Percentiles rank a stretch among this genome's conserved stretches.
phyloP scores from a whole-genome alignment of 176 grass and related monocot species.

The Triticum timopheevii region DNA sequence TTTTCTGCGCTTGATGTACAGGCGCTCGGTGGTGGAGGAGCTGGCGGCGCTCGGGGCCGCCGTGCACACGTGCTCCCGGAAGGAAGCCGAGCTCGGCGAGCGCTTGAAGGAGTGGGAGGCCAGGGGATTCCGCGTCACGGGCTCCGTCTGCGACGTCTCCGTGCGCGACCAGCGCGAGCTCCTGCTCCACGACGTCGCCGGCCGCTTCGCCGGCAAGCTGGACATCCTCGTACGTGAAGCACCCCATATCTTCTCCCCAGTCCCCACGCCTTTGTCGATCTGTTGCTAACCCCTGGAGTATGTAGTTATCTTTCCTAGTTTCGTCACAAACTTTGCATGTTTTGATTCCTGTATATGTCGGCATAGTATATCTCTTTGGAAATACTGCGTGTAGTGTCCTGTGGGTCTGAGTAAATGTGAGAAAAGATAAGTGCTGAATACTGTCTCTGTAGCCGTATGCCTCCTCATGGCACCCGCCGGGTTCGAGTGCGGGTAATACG shows the following conservation, averaged over 20 bases:
- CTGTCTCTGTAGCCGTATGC: background rate
- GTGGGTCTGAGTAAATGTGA: background rate
- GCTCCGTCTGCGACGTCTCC: slow-evolving; percentile 22
- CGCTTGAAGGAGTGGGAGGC: slow-evolving; percentile 22
- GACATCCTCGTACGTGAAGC: slow-evolving; percentile 20
- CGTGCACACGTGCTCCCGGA: slow-evolving; percentile 10
- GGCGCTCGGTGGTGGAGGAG: slow-evolving; percentile 1
- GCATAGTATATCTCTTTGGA: too few relatives aligned
- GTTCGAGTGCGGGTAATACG: too few relatives aligned
- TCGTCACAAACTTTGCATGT: too few relatives aligned
- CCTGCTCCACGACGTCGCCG: slow-evolving; percentile 7
- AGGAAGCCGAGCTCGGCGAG: slow-evolving; percentile 3
- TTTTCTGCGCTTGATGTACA: background rate
- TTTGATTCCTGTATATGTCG: too few relatives aligned
- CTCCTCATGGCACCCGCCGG: too few relatives aligned
- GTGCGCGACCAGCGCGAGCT: background rate
- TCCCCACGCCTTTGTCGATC: background rate
- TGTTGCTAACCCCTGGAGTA: background rate
- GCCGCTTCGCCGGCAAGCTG: background rate
- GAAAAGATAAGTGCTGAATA: background rate
- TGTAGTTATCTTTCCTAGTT: too few relatives aligned
- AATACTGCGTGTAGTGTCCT: too few relatives aligned
- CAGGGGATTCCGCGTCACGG: background rate
- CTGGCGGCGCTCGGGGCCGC: slow-evolving; percentile 3
- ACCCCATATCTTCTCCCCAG: background rate